Percentiles rank a stretch among this genome's conserved stretches.
Evolutionary conservation across 2,329 filamentous ascomycete species (phyloP).

Genomic region (Trichoderma simmonsii): DNA sequence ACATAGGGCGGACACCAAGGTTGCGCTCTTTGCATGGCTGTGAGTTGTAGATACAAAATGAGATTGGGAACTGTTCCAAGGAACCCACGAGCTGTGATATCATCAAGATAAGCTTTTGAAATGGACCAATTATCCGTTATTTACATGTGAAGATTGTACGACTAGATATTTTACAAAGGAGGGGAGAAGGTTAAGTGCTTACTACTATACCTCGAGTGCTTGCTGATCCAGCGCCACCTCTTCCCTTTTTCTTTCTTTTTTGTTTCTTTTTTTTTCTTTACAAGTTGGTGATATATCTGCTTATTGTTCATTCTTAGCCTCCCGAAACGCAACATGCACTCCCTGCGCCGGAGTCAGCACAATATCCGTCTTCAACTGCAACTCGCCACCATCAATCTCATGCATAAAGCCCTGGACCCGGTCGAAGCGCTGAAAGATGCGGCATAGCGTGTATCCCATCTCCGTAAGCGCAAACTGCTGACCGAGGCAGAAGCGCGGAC

Average conservation of each 20-base stretch:
- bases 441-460: constrained; percentile 68
- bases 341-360: constrained; percentile 58
- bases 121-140: background rate
- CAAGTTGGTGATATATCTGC: background rate
- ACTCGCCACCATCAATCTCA: constrained; percentile 51
- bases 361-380: constrained; percentile 57
- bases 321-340: constrained; percentile 56
- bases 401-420: constrained; percentile 57
- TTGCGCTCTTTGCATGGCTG: background rate
- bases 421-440: constrained; percentile 70
- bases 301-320: constrained; percentile 33
- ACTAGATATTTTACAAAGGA: background rate
- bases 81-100: background rate
- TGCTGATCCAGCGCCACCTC: background rate
- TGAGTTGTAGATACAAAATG: background rate
- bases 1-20: background rate
- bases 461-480: constrained; percentile 80
- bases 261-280: background rate
- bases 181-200: background rate
- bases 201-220: background rate
- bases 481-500: constrained; percentile 69
- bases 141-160: background rate
- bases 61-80: background rate
- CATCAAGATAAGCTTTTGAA: background rate
- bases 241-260: background rate